Evolutionary conservation across 163 green algal genomes (phyloP).

Genomic region (Botryococcus braunii): DNA sequence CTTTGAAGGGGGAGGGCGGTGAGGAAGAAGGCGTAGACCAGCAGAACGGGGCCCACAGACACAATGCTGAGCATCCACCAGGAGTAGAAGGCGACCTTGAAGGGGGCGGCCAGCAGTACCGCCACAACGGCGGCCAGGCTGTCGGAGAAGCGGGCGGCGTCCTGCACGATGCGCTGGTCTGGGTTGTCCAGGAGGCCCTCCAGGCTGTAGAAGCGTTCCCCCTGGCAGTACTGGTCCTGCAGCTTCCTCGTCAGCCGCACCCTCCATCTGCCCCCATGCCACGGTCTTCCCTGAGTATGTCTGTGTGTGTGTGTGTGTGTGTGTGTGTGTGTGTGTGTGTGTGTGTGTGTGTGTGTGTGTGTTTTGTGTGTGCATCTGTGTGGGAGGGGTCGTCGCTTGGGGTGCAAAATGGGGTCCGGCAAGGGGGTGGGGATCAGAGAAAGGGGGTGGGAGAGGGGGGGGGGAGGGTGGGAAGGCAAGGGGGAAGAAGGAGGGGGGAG

Average conservation of each 20-base stretch:
- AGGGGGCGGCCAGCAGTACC: slow-evolving; percentile 6
- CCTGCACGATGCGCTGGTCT: slow-evolving; percentile 24
- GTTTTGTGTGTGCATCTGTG: too few species aligned
- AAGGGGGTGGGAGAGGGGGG: too few species aligned
- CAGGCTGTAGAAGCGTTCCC: neutral
- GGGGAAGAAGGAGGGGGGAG: too few species aligned
- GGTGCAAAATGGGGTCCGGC: too few species aligned
- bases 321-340: too few species aligned
- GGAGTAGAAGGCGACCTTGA: slow-evolving; percentile 8
- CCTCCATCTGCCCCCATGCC: slow-evolving; percentile 11
- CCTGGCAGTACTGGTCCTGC: slow-evolving; percentile 10
- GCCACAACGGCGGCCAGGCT: neutral
- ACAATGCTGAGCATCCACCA: slow-evolving; percentile 3
- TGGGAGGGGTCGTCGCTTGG: too few species aligned
- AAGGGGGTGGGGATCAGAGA: too few species aligned
- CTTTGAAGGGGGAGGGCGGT: slow-evolving; percentile 7
- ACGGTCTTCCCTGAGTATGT: neutral
- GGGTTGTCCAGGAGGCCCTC: slow-evolving; percentile 16
- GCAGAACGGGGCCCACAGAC: neutral
- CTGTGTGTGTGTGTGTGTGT: too few species aligned
- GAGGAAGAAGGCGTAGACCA: slow-evolving; percentile 12
- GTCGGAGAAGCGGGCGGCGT: slow-evolving; percentile 9
- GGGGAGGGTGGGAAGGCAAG: too few species aligned
- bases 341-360: too few species aligned
- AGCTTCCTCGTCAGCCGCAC: neutral